These are phyloP conservation scores for Aspergillus caelatus DNA, from an alignment of 2,329 filamentous ascomycete species.

Conservation along the genomic window DNA sequence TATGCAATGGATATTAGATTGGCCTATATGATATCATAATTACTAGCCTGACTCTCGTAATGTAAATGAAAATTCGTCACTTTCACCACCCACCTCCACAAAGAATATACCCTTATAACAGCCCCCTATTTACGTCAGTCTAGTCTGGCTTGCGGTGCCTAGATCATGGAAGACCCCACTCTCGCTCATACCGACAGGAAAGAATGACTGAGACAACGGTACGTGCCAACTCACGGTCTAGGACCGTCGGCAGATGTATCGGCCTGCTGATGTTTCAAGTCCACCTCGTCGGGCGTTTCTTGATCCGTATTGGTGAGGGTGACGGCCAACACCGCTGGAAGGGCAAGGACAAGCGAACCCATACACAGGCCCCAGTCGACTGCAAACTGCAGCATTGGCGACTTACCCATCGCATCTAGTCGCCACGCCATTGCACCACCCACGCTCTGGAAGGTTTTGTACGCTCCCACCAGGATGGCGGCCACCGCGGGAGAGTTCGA, in stretches of 20 bases:
- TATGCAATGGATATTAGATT: background rate
- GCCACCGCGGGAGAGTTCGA: slow-evolving; percentile 46
- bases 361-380: slow-evolving; percentile 54
- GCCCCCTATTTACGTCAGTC: background rate
- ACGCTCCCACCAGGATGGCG: slow-evolving; percentile 51
- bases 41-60: background rate
- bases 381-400: slow-evolving; percentile 47
- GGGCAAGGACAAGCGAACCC: slow-evolving; percentile 45
- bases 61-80: background rate
- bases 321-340: slow-evolving; percentile 49
- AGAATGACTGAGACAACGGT: background rate
- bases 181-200: background rate
- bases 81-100: background rate
- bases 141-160: background rate
- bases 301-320: slow-evolving; percentile 18
- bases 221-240: background rate
- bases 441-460: slow-evolving; percentile 50
- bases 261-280: background rate
- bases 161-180: background rate
- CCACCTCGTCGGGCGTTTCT: background rate
- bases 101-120: background rate
- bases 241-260: background rate
- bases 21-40: background rate
- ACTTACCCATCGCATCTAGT: slow-evolving; percentile 41
- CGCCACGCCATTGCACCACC: slow-evolving; percentile 53